These are phyloP conservation scores for Claviceps pusilla DNA, from an alignment of 2,329 filamentous ascomycete species.

Conservation along the genomic window DNA sequence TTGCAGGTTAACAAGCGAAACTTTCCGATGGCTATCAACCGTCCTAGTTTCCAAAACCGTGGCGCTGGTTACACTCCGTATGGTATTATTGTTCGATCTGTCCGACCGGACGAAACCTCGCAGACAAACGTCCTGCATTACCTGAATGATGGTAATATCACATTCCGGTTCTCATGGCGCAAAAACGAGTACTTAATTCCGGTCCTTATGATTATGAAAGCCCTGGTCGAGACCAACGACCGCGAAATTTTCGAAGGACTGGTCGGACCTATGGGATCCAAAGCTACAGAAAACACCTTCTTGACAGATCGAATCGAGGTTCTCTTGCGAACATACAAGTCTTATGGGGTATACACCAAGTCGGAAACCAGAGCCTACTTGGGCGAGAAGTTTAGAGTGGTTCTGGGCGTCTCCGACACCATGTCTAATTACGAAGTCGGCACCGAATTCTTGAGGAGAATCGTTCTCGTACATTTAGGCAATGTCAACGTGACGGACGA, in stretches of 20 bases:
- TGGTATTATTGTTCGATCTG: constrained; percentile 81
- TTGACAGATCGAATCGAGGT: constrained; percentile 89
- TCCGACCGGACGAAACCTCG: constrained; percentile 92
- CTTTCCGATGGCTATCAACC: constrained; percentile 86
- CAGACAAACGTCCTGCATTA: constrained; percentile 97
- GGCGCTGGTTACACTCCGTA: constrained; percentile 77
- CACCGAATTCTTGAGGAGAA: constrained; percentile 75
- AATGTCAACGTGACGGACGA: constrained; percentile 68
- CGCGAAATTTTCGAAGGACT: constrained; percentile 91
- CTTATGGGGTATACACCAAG: constrained; percentile 69
- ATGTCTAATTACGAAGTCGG: constrained; percentile 81
- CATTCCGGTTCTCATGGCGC: constrained; percentile 92
- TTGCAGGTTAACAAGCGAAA: constrained; percentile 82
- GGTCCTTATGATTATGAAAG: constrained; percentile 92
- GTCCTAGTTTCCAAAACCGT: constrained; percentile 77
- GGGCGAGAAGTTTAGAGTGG: constrained; percentile 79
- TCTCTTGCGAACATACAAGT: constrained; percentile 82
- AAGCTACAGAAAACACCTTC: constrained; percentile 75
- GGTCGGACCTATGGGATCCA: constrained; percentile 61
- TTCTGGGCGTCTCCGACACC: constrained; percentile 69
- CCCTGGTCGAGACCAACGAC: constrained; percentile 88
- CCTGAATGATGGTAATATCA: constrained; percentile 87
- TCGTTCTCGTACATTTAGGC: constrained; percentile 84
- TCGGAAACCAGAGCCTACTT: constrained; percentile 72
- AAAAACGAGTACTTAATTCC: constrained; percentile 96